Evolutionary conservation across 345 rosid species (phyloP), one percentile per base, ranked within the genome.

Genomic region (Citrus unshiu): DNA sequence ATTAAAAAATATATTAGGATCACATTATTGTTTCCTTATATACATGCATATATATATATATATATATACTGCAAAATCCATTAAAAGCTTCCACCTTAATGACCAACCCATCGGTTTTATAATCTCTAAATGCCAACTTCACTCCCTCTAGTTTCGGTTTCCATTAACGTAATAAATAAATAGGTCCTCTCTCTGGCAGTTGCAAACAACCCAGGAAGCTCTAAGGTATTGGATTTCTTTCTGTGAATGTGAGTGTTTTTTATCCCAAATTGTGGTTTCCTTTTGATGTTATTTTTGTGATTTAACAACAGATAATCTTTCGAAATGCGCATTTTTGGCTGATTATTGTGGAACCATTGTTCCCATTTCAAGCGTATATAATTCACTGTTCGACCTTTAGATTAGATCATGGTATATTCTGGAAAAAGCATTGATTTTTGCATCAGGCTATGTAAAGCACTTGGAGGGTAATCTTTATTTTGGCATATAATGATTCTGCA

Each of bases 171-270:
- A 65, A 75, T 29, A 6, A 18, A 54, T 54, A 54, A 54, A 54
- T 54, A 54, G 22, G 24, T 39, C 66, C 21, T 13, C 51, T 3
- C 49, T 30, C 68, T 59, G 8, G 49, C 46, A 6, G 10, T 54
- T 54, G 58, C 49, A 35, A 49, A 49, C 30, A 65, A 75, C 60
- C 78, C 46, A 4, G 59, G 49, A 56, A 39, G n/a, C 32, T 75
- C n/a, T 75, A 70, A 46, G 78, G 71, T 75, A 63, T 22, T 75
- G 51, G 21, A 62, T 62, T 25, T 74, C 69, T 61, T 19, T n/a
- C 67, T 27, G 2, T 54, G 62, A 30, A 34, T 54, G 40, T 21
- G 18, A 54, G 32, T 32, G 16, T n/a, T 18, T 22, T 57, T 40
- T 6, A 35, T 4, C 18, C 37, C 39, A 25, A 39, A 16, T 37